Percentiles rank a stretch among this genome's conserved stretches.
Evolutionary conservation across 768 basidiomycete species (phyloP).

Genomic region (Cystobasidium ongulense): DNA sequence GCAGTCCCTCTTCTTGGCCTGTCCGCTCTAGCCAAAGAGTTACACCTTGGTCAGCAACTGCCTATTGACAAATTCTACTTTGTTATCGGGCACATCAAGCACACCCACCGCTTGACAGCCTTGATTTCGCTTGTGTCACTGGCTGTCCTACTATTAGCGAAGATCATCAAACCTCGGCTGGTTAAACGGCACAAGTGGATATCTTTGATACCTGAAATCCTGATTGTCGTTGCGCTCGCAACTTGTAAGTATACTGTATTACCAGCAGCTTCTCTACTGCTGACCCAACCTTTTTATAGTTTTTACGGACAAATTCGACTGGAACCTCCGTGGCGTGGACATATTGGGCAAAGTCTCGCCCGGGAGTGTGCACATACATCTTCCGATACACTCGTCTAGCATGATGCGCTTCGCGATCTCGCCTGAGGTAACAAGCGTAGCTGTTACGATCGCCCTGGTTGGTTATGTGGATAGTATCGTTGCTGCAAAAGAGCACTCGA

Average conservation of each 20-base stretch:
- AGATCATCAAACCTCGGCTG: conserved; percentile 47
- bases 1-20: conserved; percentile 37
- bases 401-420: conserved; percentile 47
- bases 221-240: conserved; percentile 72
- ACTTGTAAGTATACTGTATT: conserved; percentile 55
- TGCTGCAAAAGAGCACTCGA: conserved; percentile 83
- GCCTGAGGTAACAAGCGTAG: background rate
- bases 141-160: conserved; percentile 56
- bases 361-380: conserved; percentile 58
- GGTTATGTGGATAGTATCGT: conserved; percentile 94
- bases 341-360: conserved; percentile 71
- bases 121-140: conserved; percentile 67
- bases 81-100: conserved; percentile 53
- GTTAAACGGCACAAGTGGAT: conserved; percentile 59
- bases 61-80: conserved; percentile 72
- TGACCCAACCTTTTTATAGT: background rate
- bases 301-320: conserved; percentile 31
- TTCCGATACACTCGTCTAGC: conserved; percentile 58
- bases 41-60: conserved; percentile 49
- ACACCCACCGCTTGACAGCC: conserved; percentile 58
- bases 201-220: conserved; percentile 63
- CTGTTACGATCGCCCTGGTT: conserved; percentile 56
- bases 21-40: conserved; percentile 5
- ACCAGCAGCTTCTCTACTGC: background rate
- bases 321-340: conserved; percentile 56